Evolutionary conservation across 441 rosid species (phyloP), one percentile per base, ranked within the genome.

Genomic region (Croton setiger): DNA sequence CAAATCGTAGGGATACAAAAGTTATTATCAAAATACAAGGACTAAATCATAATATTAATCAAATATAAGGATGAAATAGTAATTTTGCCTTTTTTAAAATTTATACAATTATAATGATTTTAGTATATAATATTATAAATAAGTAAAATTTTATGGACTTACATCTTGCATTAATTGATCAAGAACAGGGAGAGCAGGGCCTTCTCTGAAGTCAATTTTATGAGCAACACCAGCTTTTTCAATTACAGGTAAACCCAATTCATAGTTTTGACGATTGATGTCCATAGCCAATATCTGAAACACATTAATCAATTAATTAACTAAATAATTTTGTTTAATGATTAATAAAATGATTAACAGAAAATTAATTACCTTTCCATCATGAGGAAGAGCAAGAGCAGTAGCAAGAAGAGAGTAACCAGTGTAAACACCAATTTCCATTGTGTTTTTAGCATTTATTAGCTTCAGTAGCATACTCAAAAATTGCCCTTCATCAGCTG

Each of bases 351-450:
- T 6, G 43, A 39, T 39, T 39, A 9, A 5, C 43, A 5, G 43
- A 39, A 5, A 39, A 1, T 6, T 6, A 4, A 5, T 39, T 39
- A 95, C 99, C 94, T 90, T 90, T 66, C 98, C 99, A 72, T 95
- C 97, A 4, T 89, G 85, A 13, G 99, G 99, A 58, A 95, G 85
- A 74, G 99, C 99, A 67, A 95, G 97, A 74, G 99, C 99, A 2
- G 99, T 92, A 67, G 98, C 94, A 64, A 95, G 77, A 69, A 95
- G 97, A 75, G 99, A 95, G 80, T 90, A 90, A 31, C 99, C 99
- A 18, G 99, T 95, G 87, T 85, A 95, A 60, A 95, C 99, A 15
- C 99, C 99, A 21, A 95, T 92, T 83, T 95, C 99, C 98, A 95
- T 95, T 51, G 98, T 94, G 87, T 92, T 92, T 83, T 92, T 90